phyloP scores from a whole-genome alignment of 139 green algal species.

The Diplosphaera chodatii region DNA sequence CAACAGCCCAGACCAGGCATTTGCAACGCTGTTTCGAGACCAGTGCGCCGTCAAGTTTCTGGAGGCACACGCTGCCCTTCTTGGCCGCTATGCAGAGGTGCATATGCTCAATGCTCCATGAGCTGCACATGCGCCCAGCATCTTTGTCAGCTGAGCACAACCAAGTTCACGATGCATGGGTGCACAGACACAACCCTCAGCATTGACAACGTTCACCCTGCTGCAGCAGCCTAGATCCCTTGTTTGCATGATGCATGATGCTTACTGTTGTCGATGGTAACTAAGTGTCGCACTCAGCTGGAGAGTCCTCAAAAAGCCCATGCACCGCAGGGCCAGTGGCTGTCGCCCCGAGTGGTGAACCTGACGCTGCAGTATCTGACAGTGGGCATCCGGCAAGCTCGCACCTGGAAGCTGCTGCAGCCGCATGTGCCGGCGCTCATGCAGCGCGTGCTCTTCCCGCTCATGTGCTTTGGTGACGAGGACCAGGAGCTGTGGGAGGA shows the following conservation, averaged over 20 bases:
- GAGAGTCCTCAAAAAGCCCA: too few species aligned
- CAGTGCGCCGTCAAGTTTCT: slow-evolving; percentile 68
- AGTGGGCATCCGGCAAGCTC: slow-evolving; percentile 21
- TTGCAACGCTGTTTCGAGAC: slow-evolving; percentile 56
- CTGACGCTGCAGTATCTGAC: slow-evolving; percentile 76
- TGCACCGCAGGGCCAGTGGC: slow-evolving; percentile 40
- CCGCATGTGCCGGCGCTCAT: slow-evolving; percentile 64
- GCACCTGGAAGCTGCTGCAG: slow-evolving; percentile 71
- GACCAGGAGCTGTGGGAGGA: slow-evolving; percentile 88
- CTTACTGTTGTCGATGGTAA: too few species aligned
- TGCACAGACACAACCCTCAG: too few species aligned
- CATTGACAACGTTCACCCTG: too few species aligned
- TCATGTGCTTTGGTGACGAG: slow-evolving; percentile 85
- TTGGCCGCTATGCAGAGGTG: slow-evolving; percentile 44
- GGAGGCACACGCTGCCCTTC: slow-evolving; percentile 58
- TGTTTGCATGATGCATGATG: too few species aligned
- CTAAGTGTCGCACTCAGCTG: too few species aligned
- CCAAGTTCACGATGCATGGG: too few species aligned
- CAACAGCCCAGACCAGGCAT: slow-evolving; percentile 43
- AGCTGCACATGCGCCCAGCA: too few species aligned
- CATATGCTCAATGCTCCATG: too few species aligned
- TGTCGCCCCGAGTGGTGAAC: slow-evolving; percentile 70
- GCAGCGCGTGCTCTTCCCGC: slow-evolving; percentile 73
- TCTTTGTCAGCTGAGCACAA: too few species aligned
- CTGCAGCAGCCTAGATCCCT: too few species aligned